Base-by-base conservation (phyloP, 352 stramenopile species). In the Phytopythium helicoides region DNA sequence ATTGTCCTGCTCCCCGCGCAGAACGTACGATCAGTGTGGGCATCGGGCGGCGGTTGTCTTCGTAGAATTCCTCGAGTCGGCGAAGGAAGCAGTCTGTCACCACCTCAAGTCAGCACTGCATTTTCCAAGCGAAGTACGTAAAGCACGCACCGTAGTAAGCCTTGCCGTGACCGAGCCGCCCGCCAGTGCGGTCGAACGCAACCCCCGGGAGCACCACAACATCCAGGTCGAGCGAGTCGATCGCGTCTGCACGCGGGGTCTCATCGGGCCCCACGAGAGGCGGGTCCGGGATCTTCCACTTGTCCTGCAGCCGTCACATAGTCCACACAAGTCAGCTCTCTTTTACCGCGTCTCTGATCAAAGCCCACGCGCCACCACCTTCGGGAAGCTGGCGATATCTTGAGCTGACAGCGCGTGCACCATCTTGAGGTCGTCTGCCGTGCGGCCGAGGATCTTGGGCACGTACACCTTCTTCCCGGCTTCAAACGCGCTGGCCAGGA, bases 61-160 rank as follows among this genome's bases (percentile, higher is more conserved):
- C 50, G 39, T 79, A 88, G 39, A 63, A 64, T 44, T 87, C 73
- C 18, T 49, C 65, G 21, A 91, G 58, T 11, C 81, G 80, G 37
- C 76, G 71, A 10, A 93, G 56, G 56, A 91, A 93, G 21, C 68
- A 90, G 50, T 93, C 83, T 91, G 48, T 18, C 18, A 47, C 7
- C 6, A 40, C 18, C 7, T 45, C 1, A 37, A 34, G 18, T 15
- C 45, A 33, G 36, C 28, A 51, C 11, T 14, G 9, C 28, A 33
- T 33, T 33, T 9, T 33, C 6, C 26, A n/a, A n/a, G n/a, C n/a
- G n/a, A n/a, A n/a, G n/a, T n/a, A n/a, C n/a, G n/a, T n/a, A n/a
- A n/a, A n/a, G n/a, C n/a, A n/a, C 65, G 41, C 44, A 95, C 87
- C 85, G 47, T 96, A 96, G 57, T 95, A 93, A 21, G 86, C 86